Evolutionary conservation across 495 filamentous ascomycete species (phyloP).

Genomic region (Tricharina praecox): DNA sequence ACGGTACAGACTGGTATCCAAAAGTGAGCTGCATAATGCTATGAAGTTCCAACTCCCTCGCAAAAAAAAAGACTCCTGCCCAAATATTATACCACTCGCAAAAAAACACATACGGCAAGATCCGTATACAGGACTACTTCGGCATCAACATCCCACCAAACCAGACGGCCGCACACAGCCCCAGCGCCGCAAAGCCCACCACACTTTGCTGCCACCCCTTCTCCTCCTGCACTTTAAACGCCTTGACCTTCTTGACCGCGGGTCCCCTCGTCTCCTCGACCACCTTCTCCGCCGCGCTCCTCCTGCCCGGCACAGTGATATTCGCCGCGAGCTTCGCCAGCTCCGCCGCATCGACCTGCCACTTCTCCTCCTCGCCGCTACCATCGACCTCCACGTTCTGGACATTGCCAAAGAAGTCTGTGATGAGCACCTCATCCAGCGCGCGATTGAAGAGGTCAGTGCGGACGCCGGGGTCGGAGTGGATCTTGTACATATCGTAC

Average conservation of each 20-base stretch:
- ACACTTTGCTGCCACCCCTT: slow-evolving; percentile 21
- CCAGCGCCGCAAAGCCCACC: slow-evolving; percentile 20
- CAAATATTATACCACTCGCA: neutral
- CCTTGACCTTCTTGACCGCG: slow-evolving; percentile 16
- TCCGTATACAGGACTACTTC: neutral
- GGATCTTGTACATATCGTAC: slow-evolving; percentile 88
- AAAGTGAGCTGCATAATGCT: no score
- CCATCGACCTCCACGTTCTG: slow-evolving; percentile 84
- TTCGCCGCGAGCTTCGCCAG: slow-evolving; percentile 32
- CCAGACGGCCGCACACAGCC: slow-evolving; percentile 21
- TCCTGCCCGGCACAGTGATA: slow-evolving; percentile 12
- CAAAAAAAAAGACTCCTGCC: neutral
- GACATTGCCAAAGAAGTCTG: slow-evolving; percentile 97
- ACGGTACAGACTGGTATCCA: slow-evolving; percentile 5
- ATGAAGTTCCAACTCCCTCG: no score
- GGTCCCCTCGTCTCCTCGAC: neutral
- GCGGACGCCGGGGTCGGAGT: slow-evolving; percentile 74
- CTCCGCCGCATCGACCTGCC: slow-evolving; percentile 57
- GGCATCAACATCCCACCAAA: slow-evolving; percentile 15
- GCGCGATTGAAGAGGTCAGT: slow-evolving; percentile 80
- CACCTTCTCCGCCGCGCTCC: neutral
- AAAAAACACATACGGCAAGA: no score
- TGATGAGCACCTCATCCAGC: slow-evolving; percentile 38
- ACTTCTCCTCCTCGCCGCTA: slow-evolving; percentile 35
- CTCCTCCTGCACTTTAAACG: slow-evolving; percentile 21